phyloP scores from a whole-genome alignment of 1,284 basidiomycete genomes.

The Boletus smithii region DNA sequence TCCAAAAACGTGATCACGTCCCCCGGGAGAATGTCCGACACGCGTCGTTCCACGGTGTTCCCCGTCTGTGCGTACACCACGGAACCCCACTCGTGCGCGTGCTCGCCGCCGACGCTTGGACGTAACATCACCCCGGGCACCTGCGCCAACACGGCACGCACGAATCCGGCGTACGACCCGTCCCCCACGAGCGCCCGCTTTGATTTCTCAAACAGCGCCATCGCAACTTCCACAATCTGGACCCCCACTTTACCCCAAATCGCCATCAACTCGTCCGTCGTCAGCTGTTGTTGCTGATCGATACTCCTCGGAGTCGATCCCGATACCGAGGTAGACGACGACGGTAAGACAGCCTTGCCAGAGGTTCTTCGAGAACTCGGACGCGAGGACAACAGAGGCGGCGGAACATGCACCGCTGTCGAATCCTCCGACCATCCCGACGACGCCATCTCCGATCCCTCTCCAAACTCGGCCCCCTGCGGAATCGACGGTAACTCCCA shows the following conservation, averaged over 20 bases:
- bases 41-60: constrained; percentile 61
- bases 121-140: constrained; percentile 49
- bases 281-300: constrained; percentile 37
- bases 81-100: constrained; percentile 58
- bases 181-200: constrained; percentile 77
- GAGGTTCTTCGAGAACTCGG: background rate
- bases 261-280: constrained; percentile 62
- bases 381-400: constrained; percentile 5
- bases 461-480: constrained; percentile 30
- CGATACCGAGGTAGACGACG: background rate
- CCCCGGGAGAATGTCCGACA: constrained; percentile 81
- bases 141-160: constrained; percentile 59
- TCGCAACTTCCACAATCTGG: constrained; percentile 68
- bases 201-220: constrained; percentile 65
- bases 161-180: constrained; percentile 77
- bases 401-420: constrained; percentile 33
- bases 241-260: constrained; percentile 75
- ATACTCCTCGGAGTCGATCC: constrained; percentile 5
- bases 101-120: constrained; percentile 23
- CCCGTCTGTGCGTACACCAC: constrained; percentile 74
- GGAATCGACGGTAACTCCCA: constrained; percentile 57
- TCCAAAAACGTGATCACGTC: constrained; percentile 77
- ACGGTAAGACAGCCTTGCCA: background rate
- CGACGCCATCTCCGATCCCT: constrained; percentile 28
- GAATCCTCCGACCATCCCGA: constrained; percentile 49